phyloP scores from a whole-genome alignment of 371 early-diverging fungal genomes.

The Mucor plumbeus region DNA sequence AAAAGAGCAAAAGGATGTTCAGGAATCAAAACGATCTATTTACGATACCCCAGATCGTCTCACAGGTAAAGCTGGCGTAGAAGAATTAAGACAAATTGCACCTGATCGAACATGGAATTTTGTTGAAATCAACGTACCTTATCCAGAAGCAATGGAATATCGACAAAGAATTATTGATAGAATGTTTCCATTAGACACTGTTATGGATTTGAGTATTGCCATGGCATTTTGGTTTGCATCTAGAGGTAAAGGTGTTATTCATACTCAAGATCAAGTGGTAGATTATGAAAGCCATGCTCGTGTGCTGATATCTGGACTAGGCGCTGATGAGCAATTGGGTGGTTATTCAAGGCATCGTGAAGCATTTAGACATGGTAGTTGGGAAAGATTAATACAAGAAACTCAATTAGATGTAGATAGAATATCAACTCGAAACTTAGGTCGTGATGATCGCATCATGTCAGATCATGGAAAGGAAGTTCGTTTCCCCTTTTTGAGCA shows the following conservation, averaged over 20 bases:
- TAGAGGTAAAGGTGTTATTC: conserved; percentile 61
- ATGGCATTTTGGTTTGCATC: conserved; percentile 97
- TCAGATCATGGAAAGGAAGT: conserved; percentile 89
- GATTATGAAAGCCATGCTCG: conserved; percentile 70
- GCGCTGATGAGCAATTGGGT: conserved; percentile 95
- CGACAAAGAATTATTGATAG: conserved; percentile 67
- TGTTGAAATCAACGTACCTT: conserved; percentile 89
- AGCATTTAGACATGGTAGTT: conserved; percentile 69
- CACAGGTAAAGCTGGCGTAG: conserved; percentile 73
- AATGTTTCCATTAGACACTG: conserved; percentile 84
- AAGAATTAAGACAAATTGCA: conserved; percentile 66
- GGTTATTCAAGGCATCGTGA: conserved; percentile 91
- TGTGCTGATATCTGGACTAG: conserved; percentile 91
- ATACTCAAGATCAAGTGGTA: not conserved
- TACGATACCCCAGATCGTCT: conserved; percentile 91
- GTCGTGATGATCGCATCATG: conserved; percentile 93
- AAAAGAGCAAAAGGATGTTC: conserved; percentile 3
- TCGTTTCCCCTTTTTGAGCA: conserved; percentile 88
- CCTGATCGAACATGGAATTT: conserved; percentile 85
- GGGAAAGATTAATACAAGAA: conserved; percentile 74
- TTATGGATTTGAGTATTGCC: conserved; percentile 97
- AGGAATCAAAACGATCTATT: conserved; percentile 22
- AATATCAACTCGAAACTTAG: conserved; percentile 85
- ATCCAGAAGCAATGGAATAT: conserved; percentile 63
- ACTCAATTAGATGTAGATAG: conserved; percentile 86